Percentiles rank a stretch among this genome's conserved stretches.
Conservation (phyloP, 306 rosid species). For the Sesbania bispinosa region DNA sequence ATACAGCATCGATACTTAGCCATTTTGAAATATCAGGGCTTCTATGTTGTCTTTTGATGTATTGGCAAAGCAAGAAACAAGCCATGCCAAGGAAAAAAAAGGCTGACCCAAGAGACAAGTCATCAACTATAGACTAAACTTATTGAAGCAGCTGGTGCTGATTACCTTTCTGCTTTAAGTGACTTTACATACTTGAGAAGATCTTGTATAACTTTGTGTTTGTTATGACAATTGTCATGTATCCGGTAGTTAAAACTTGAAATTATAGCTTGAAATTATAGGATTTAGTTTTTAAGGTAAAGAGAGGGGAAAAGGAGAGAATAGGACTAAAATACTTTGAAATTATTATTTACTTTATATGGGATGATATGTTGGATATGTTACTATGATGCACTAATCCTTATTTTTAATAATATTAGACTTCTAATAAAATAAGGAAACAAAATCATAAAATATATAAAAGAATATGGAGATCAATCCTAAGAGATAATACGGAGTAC, state of each 20-base stretch:
- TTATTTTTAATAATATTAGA: too few species aligned
- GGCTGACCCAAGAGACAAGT: too few species aligned
- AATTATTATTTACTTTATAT: too few species aligned
- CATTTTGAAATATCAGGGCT: too few species aligned
- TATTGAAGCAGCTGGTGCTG: background rate
- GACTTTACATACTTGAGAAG: background rate
- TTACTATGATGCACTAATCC: too few species aligned
- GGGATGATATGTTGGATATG: too few species aligned
- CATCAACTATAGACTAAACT: background rate
- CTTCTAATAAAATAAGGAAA: background rate
- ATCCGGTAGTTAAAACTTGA: background rate
- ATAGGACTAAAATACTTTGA: background rate
- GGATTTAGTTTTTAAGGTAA: background rate
- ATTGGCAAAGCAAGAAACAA: slow-evolving; percentile 3
- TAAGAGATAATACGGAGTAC: too few species aligned
- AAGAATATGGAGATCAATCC: background rate
- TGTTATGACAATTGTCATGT: slow-evolving; percentile 9
- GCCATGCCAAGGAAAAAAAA: background rate
- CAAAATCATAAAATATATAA: background rate
- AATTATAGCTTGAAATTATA: background rate
- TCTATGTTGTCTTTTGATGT: background rate
- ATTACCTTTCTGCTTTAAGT: background rate
- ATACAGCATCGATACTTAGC: too few species aligned
- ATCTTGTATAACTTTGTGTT: background rate
- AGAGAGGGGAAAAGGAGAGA: background rate